Evolutionary conservation across 345 rosid species (phyloP).

Genomic region (Citrus glauca): DNA sequence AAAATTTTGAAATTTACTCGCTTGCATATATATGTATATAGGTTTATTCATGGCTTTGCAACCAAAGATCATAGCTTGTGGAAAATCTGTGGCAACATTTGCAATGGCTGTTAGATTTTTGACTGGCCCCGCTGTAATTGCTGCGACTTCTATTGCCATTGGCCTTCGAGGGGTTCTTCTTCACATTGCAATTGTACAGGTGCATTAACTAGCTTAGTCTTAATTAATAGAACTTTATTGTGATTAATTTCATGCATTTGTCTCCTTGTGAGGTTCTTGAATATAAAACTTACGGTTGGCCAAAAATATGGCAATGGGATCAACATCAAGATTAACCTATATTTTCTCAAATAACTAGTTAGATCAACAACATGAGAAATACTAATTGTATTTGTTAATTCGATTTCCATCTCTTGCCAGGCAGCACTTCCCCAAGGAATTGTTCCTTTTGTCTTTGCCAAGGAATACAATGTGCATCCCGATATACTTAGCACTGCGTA

Average conservation of each 20-base stretch:
- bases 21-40: no score
- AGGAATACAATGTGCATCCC: conserved; percentile 42
- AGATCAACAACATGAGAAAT: no score
- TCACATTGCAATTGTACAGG: conserved; percentile 32
- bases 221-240: no score
- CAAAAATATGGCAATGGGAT: no score
- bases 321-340: no score
- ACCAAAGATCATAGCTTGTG: conserved; percentile 27
- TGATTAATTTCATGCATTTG: not conserved
- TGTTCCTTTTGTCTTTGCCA: conserved; percentile 42
- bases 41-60: conserved; percentile 29
- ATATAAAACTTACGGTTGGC: no score
- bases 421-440: conserved; percentile 49
- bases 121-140: conserved; percentile 21
- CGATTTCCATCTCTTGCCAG: conserved; percentile 2
- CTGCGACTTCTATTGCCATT: conserved; percentile 23
- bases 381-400: no score
- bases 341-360: no score
- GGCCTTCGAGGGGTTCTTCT: conserved; percentile 28
- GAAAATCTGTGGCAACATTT: conserved; percentile 19
- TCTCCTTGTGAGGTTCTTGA: no score
- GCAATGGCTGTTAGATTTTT: conserved; percentile 27
- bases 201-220: not conserved
- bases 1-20: no score
- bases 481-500: conserved; percentile 47